Percentiles rank a stretch among this genome's conserved stretches.
Conservation (phyloP, 1,284 basidiomycete genomes). For the Kalmanozyma brasiliensis region DNA sequence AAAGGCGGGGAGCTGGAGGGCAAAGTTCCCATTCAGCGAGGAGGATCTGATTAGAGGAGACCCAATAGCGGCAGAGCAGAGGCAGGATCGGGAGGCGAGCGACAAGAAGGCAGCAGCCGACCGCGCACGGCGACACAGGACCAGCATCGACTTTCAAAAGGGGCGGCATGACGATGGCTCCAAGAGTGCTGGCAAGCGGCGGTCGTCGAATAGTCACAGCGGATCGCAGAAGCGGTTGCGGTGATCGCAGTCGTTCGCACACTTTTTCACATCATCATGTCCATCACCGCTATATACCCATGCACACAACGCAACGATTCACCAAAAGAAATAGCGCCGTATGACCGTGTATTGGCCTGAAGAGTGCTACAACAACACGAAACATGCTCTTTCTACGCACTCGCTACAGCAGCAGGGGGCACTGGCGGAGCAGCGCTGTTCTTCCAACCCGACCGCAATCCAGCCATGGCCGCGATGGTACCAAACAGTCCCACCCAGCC, state of each 20-base stretch:
- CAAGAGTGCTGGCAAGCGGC: not conserved
- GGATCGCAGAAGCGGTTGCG: no score
- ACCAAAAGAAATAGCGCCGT: no score
- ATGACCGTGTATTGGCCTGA: no score
- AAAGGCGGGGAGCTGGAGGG: slow-evolving; percentile 5
- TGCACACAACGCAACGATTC: no score
- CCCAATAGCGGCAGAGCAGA: slow-evolving; percentile 9
- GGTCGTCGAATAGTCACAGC: no score
- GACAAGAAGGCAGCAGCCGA: not conserved
- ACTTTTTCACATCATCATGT: no score
- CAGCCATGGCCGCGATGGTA: slow-evolving; percentile 62
- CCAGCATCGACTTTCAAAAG: slow-evolving; percentile 9
- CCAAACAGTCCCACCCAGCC: slow-evolving; percentile 66
- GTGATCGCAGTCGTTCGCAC: no score
- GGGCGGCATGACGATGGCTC: not conserved
- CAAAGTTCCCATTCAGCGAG: slow-evolving; percentile 13
- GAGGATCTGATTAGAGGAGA: slow-evolving; percentile 19
- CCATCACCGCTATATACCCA: no score
- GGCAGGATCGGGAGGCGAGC: not conserved
- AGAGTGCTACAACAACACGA: no score
- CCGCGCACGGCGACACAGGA: not conserved
- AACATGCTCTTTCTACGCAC: not conserved
- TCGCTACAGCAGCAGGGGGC: slow-evolving; percentile 12
- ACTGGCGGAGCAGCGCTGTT: slow-evolving; percentile 44
- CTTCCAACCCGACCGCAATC: slow-evolving; percentile 61